Conservation (phyloP, 768 basidiomycete genomes). For the Russula ochroleuca region DNA sequence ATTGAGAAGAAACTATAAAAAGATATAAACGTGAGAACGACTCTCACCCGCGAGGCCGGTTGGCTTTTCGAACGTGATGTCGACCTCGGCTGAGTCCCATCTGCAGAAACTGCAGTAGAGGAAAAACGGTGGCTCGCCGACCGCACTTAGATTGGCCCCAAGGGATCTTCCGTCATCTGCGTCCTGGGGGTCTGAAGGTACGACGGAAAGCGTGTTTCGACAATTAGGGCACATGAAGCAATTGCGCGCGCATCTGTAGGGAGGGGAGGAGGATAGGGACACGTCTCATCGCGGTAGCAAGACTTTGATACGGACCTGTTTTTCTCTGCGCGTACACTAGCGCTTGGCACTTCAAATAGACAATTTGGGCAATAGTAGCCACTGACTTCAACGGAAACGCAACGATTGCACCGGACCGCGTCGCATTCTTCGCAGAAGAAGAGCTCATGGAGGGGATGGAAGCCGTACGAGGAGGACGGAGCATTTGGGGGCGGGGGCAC, state of each 20-base stretch:
- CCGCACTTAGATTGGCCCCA: slow-evolving; percentile 48
- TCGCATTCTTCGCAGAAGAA: slow-evolving; percentile 99
- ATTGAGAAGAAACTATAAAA: not conserved
- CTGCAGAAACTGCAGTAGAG: slow-evolving; percentile 89
- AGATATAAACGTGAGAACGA: not conserved
- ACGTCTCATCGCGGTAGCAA: not conserved
- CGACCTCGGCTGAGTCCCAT: slow-evolving; percentile 92
- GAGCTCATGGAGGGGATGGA: slow-evolving; percentile 78
- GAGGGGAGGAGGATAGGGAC: not conserved
- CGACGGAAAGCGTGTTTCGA: slow-evolving; percentile 81
- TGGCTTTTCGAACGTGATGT: slow-evolving; percentile 93
- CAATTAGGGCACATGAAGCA: slow-evolving; percentile 97
- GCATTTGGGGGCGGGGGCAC: slow-evolving; percentile 71
- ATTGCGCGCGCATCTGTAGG: slow-evolving; percentile 85
- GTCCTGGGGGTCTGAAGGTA: slow-evolving; percentile 81
- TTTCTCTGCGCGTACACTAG: slow-evolving; percentile 97
- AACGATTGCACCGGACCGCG: slow-evolving; percentile 87
- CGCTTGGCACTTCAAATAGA: slow-evolving; percentile 95
- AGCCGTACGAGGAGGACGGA: slow-evolving; percentile 71
- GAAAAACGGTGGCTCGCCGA: slow-evolving; percentile 86
- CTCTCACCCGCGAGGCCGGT: slow-evolving; percentile 85
- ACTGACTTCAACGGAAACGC: slow-evolving; percentile 89
- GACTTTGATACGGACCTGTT: slow-evolving; percentile 58
- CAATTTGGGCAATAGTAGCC: slow-evolving; percentile 99
- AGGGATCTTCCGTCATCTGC: slow-evolving; percentile 49